Base-by-base conservation (phyloP, 148 eudicot species). In the Nepenthes gracilis region DNA sequence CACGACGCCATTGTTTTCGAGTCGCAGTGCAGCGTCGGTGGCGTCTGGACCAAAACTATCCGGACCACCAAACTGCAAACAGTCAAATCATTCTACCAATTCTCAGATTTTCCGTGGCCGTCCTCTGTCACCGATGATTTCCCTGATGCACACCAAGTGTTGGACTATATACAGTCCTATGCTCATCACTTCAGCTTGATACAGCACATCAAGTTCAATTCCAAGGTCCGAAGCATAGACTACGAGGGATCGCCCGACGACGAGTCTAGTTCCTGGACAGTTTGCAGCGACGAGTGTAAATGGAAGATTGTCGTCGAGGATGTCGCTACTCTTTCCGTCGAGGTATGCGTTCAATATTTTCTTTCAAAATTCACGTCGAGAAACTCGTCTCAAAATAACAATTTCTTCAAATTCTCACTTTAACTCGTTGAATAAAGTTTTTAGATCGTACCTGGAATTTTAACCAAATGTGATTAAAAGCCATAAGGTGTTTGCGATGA, bases 51-150 rank as follows among this genome's bases (percentile, higher is more conserved):
- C 12, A 47, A 50, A 6, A 74, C 78, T 10, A 33, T 70, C 2
- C 68, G 59, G 9, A 67, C 78, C 37, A 77, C 81, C 37, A 77
- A 63, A 49, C 81, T 77, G 50, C 81, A 77, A 38, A 65, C 73
- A 11, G 64, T 63, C 13, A 70, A 70, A 43, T 36, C 64, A 6
- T 45, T 13, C 5, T 77, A 36, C 36, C 63, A 51, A 59, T 77
- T 77, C 40, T 61, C 77, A 2, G 81, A 77, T 70, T 70, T 66
- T 11, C 69, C 74, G 3, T 77, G 81, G 81, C 74, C 81, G 13
- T 13, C 61, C 61, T 69, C 69, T 4, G 78, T 73, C 2, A 11
- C 36, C 2, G 66, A 72, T 1, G 12, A 2, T 2, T 69, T 60
- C 45, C 80, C 80, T 2, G 13, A 15, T 15, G 63, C 47, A n/a